A percentile compares a stretch with the other conserved stretches of the same genome.
Evolutionary conservation across 345 rosid genomes (phyloP).

Genomic region (Salix koriyanagi): DNA sequence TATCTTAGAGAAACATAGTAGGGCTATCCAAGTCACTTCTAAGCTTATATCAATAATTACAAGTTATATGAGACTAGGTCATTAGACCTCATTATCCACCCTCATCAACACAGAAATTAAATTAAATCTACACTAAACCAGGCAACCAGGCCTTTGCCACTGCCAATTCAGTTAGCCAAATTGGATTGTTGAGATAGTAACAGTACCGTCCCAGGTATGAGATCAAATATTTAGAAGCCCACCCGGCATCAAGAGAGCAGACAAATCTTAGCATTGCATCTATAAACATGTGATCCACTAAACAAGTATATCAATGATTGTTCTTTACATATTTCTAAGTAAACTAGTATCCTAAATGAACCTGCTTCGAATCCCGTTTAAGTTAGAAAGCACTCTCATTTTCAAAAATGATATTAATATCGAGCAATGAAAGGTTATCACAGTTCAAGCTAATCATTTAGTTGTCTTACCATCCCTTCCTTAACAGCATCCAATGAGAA

Average conservation of each 20-base stretch:
- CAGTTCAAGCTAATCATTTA: neutral
- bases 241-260: neutral
- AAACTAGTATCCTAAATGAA: neutral
- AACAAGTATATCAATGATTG: neutral
- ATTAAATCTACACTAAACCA: neutral
- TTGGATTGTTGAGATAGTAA: neutral
- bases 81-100: neutral
- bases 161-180: neutral
- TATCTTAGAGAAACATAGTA: neutral
- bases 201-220: neutral
- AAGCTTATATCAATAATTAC: neutral
- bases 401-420: neutral
- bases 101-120: no score
- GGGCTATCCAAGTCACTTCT: neutral
- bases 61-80: neutral
- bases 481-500: constrained; percentile 70
- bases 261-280: neutral
- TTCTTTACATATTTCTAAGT: neutral
- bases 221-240: neutral
- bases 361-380: neutral
- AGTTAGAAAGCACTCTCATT: neutral
- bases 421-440: neutral
- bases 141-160: neutral
- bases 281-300: neutral
- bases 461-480: constrained; percentile 77